Evolutionary conservation across 2,329 filamentous ascomycete species (phyloP), one percentile per base, ranked within the genome.

Genomic region (Tolypocladium inflatum): DNA sequence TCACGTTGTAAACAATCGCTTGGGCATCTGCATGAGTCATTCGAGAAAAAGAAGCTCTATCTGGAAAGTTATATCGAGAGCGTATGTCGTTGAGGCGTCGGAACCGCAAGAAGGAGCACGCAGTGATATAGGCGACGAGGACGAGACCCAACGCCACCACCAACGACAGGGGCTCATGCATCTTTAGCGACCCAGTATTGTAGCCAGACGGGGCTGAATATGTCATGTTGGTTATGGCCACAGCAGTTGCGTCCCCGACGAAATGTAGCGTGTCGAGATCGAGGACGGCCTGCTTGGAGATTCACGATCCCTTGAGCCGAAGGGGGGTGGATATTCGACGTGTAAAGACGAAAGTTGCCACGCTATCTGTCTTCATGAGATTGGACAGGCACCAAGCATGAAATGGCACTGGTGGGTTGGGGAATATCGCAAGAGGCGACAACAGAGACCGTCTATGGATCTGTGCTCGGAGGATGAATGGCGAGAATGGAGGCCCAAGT

Each of bases 21-120:
- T 77, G 75, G 7, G 80, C 77, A 55, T 81, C 73, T 60, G 70
- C 61, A 48, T 72, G 70, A 19, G 73, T 76, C 76, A 78, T 78
- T 55, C 63, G 61, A 11, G 69, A 64, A 10, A 77, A 57, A 5
- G 74, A 75, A 10, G 61, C 61, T 15, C 74, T 72, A 60, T 73
- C 66, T 5, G 67, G 60, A 58, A 68, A 76, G 23, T 65, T 63
- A 60, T 70, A 67, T 37, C 64, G 64, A 48, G 64, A 63, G n/a
- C 64, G 67, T 58, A 71, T 58, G 17, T 62, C 58, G 17, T 65
- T 65, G 57, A 75, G 63, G 37, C 68, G 63, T 38, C 66, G 70
- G 62, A 74, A 77, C 39, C 75, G 71, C 33, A 77, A 59, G 8
- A 64, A 38, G n/a, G 65, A 67, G 59, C 75, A 77, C 23, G 75